A percentile compares a stretch with the other conserved stretches of the same genome.
phyloP scores from a whole-genome alignment of 192 early-diverging fungal species.

The Entomortierella beljakovae region DNA sequence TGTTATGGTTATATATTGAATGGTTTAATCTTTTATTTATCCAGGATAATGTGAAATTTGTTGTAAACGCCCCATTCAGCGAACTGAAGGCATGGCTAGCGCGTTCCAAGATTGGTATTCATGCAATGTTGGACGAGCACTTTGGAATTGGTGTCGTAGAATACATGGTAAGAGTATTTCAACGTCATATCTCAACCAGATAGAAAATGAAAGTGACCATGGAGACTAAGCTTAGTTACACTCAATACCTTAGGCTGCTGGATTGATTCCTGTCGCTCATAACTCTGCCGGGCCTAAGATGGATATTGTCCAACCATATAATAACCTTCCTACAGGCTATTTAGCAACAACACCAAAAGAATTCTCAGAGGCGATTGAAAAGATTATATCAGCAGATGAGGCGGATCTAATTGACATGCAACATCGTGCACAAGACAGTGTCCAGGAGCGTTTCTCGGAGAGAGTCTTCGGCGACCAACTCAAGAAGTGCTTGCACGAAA shows the following conservation, averaged over 20 bases:
- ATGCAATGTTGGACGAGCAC: slow-evolving; percentile 99
- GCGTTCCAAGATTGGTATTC: slow-evolving; percentile 81
- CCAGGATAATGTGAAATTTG: slow-evolving; percentile 79
- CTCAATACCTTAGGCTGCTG: slow-evolving; percentile 71
- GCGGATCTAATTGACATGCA: slow-evolving; percentile 62
- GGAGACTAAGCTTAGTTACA: no score
- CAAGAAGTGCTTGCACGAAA: slow-evolving; percentile 33
- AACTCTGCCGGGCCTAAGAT: slow-evolving; percentile 88
- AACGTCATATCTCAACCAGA: no score
- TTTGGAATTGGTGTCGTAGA: slow-evolving; percentile 99
- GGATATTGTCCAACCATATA: slow-evolving; percentile 79
- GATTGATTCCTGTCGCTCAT: slow-evolving; percentile 83
- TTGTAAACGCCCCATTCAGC: slow-evolving; percentile 84
- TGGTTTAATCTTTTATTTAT: background rate
- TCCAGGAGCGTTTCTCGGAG: slow-evolving; percentile 79
- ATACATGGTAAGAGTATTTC: slow-evolving; percentile 82
- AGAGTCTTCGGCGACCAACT: slow-evolving; percentile 47
- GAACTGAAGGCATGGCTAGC: slow-evolving; percentile 73
- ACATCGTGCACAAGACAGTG: slow-evolving; percentile 70
- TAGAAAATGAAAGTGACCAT: no score
- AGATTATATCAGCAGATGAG: slow-evolving; percentile 56
- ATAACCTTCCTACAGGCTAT: slow-evolving; percentile 66
- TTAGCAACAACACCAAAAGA: slow-evolving; percentile 69
- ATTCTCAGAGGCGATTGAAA: slow-evolving; percentile 73
- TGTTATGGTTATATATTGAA: no score